Conservation (phyloP, 257 asterid species). For the Salvia miltiorrhiza region DNA sequence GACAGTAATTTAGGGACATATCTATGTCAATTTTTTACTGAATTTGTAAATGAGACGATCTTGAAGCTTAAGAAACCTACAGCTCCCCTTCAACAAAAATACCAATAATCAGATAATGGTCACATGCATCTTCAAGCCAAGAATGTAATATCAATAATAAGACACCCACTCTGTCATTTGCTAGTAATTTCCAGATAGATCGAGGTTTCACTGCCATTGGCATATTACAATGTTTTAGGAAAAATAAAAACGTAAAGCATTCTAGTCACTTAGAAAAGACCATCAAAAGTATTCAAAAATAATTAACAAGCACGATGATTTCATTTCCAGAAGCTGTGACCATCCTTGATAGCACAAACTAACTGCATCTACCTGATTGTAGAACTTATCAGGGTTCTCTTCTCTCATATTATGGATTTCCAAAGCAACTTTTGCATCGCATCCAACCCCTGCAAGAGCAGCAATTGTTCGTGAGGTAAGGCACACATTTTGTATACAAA, state of each 20-base stretch:
- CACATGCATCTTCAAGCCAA: neutral
- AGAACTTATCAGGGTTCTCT: constrained; percentile 98
- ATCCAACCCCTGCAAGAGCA: constrained; percentile 82
- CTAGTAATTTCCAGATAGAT: neutral
- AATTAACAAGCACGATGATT: neutral
- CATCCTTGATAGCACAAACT: neutral
- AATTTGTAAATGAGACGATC: neutral
- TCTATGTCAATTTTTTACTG: neutral
- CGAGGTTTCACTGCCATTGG: neutral
- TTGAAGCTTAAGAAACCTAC: neutral
- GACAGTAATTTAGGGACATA: neutral
- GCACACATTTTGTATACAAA: neutral
- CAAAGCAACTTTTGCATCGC: constrained; percentile 99
- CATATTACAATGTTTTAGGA: neutral
- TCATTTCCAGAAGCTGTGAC: constrained; percentile 7
- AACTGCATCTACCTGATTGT: constrained; percentile 68
- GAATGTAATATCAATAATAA: neutral
- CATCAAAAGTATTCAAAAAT: neutral
- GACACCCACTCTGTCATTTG: neutral
- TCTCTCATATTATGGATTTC: constrained; percentile 96
- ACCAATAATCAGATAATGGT: neutral
- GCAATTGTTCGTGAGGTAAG: constrained; percentile 5
- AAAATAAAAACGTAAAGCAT: neutral
- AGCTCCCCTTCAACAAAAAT: neutral
- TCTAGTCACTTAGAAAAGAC: neutral